Evolutionary conservation across 2,329 filamentous ascomycete species (phyloP), one percentile per base, ranked within the genome.

Genomic region (Gnomoniopsis sp.): DNA sequence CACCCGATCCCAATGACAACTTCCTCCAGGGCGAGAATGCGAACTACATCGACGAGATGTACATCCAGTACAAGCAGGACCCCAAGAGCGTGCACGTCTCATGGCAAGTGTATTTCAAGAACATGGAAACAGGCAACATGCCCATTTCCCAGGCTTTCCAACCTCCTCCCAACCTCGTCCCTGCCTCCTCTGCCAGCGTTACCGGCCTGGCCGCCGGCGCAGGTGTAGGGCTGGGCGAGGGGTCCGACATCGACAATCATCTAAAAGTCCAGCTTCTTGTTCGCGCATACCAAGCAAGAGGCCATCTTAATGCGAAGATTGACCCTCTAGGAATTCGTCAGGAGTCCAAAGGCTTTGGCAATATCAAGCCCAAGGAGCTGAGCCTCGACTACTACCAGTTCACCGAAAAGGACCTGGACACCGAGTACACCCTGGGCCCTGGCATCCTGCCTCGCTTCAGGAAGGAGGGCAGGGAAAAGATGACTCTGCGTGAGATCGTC

Each of bases 21-120:
- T 99, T 99, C 83, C 85, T 99, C 62, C 91, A 92, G 64, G 95
- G 95, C 66, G 98, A 91, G 81, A 95, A 93, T 62, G 95, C 95
- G 77, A 97, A 96, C 80, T 99, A 99, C 79, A 91, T 99, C 73
- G 95, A 99, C 76, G 95, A 97, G 81, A 99, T 99, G 95, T 99
- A 99, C 78, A 81, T 97, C 80, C 88, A 93, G 73, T 99, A 95
- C 95, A 96, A 93, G 78, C 82, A 90, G 65, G 92, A 99, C 69
- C 93, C 95, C 54, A 84, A 87, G 69, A 96, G 91, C 72, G 95
- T 99, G 60, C 95, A 99, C 77, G 84, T 96, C 69, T 99, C 95
- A 74, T 99, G 95, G 95, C 93, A 96, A 79, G 88, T 96, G 72
- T 99, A 99, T 84, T 99, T 99, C 85, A 91, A 88, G 79, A 99